These are phyloP conservation scores for Sclerotinia borealis DNA, from an alignment of 2,329 filamentous ascomycete genomes.

Conservation along the genomic window DNA sequence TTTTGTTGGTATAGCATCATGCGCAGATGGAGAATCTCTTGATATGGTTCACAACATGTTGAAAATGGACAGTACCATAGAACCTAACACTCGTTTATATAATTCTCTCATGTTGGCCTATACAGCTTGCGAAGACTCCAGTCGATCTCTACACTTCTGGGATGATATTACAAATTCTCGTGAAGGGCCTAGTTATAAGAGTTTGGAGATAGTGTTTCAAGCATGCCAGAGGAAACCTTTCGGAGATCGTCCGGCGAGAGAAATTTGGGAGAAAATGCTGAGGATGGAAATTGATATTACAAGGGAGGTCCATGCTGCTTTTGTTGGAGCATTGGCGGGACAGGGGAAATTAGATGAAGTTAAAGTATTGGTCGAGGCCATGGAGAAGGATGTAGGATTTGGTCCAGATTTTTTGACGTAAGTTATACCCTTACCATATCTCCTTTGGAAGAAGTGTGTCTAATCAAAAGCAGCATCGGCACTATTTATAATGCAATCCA, in stretches of 20 bases:
- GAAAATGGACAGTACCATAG: conserved; percentile 80
- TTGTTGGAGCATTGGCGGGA: conserved; percentile 68
- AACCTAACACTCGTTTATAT: conserved; percentile 67
- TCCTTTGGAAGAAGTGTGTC: not conserved
- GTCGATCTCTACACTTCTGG: conserved; percentile 73
- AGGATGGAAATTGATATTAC: conserved; percentile 76
- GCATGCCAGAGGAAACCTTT: conserved; percentile 61
- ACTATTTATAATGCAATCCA: conserved; percentile 70
- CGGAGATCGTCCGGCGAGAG: conserved; percentile 53
- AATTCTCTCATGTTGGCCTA: conserved; percentile 89
- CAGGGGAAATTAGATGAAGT: conserved; percentile 66
- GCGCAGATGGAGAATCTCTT: conserved; percentile 56
- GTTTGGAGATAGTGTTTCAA: conserved; percentile 74
- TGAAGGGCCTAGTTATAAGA: conserved; percentile 83
- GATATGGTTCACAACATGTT: conserved; percentile 84
- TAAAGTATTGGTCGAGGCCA: conserved; percentile 58
- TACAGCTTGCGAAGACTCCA: conserved; percentile 58
- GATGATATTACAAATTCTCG: conserved; percentile 70
- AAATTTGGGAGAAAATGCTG: conserved; percentile 65
- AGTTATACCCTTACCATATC: conserved; percentile 36
- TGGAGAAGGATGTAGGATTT: conserved; percentile 59
- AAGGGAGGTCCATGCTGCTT: conserved; percentile 65
- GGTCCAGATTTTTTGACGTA: conserved; percentile 66
- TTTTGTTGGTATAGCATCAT: conserved; percentile 67
- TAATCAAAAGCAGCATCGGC: conserved; percentile 52